Conservation (phyloP, 2,329 filamentous ascomycete species). For the Cercospora berteroae region DNA sequence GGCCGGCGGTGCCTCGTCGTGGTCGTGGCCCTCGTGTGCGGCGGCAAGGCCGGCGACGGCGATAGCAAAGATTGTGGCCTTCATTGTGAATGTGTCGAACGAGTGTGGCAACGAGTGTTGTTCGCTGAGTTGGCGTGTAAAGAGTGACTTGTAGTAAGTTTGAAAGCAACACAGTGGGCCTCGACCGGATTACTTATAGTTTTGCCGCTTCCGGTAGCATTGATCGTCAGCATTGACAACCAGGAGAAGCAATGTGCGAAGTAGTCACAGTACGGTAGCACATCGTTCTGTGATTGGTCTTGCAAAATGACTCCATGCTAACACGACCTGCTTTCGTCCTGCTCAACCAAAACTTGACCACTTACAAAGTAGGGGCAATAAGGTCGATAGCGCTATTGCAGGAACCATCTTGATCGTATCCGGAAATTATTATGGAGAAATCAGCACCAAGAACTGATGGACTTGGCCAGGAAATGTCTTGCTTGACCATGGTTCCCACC, state of each 20-base stretch:
- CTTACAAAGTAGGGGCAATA: background rate
- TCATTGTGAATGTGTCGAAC: background rate
- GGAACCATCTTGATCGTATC: background rate
- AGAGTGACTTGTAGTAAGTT: background rate
- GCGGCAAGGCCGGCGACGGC: background rate
- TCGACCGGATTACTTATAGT: background rate
- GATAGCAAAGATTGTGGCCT: background rate
- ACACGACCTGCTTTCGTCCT: background rate
- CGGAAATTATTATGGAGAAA: background rate
- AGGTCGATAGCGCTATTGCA: constrained; percentile 2
- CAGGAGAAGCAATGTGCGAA: background rate
- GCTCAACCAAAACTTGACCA: background rate
- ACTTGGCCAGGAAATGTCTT: background rate
- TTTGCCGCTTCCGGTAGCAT: background rate
- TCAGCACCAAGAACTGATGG: background rate
- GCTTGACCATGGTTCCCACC: background rate
- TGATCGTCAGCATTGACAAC: background rate
- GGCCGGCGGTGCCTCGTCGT: background rate
- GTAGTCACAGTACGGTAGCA: background rate
- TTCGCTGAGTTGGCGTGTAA: background rate
- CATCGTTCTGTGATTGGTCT: background rate
- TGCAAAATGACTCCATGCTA: background rate
- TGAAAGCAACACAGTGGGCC: background rate
- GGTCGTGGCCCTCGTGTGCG: background rate
- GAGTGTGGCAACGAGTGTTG: background rate